Base-by-base conservation (phyloP, 2,329 filamentous ascomycete genomes). In the Penicillium sp. region DNA sequence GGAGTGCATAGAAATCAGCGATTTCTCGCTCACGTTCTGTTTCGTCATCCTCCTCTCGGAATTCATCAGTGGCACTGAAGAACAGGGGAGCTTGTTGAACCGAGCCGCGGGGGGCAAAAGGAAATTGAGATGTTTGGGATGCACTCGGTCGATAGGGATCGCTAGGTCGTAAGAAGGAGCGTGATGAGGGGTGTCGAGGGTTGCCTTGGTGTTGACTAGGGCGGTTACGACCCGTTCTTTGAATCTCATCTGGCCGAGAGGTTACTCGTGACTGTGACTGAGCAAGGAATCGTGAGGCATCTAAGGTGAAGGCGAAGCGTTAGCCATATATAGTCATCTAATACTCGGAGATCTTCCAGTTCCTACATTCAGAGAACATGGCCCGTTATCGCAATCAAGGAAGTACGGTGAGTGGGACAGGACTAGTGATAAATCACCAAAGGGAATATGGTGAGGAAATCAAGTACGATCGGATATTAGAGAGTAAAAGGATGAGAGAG, bases 281-380 rank as follows among this genome's bases (percentile, higher is more conserved):
- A 60, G 92, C 91, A 68, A 99, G 86, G 75, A 99, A 99, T 67
- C 88, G 89, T 65, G 93, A 97, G 70, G 94, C 94, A 87, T 97
- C 94, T 97, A 49, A 70, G 76, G 73, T 78, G 21, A 40, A 38
- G 48, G 73, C 78, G 19, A 40, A 39, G 48, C 39, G 41, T 43
- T 55, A 53, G 52, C 45, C 29, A 55, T 50, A 15, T 27, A 36
- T 27, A 36, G 31, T n/a, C 31, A 15, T 43, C 15, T 43, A 38
- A 50, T 59, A 31, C 57, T 50, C 41, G 39, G 58, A 33, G 41
- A 31, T 49, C 41, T n/a, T 49, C 40, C 25, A 41, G 46, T 31
- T 64, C 90, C 79, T 83, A 95, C 91, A 96, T 87, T 96, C 91
- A 57, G 91, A 96, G 78, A 91, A 91, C 89, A 92, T 91, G 74